Evolutionary conservation across 495 filamentous ascomycete species (phyloP).

Genomic region (Aspergillus carlsbadensis): DNA sequence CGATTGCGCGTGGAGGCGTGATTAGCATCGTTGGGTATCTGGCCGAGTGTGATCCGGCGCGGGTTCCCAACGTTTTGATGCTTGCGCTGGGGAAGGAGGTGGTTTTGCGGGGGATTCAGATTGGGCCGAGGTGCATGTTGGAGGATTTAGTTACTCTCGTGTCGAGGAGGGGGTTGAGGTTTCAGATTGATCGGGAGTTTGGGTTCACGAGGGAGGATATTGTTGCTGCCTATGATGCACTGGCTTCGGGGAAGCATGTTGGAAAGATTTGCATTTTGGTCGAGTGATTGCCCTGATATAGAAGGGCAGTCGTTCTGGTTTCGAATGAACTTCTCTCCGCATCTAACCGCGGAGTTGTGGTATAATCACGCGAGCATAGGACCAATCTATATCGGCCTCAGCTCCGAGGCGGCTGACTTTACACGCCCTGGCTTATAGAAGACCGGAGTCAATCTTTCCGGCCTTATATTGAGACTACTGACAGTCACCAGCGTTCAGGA

Average conservation of each 20-base stretch:
- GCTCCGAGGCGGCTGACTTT: too few species aligned
- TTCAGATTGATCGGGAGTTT: not conserved
- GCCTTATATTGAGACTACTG: too few species aligned
- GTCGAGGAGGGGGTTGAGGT: not conserved
- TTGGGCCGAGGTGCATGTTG: slow-evolving; percentile 2
- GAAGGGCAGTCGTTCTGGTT: too few species aligned
- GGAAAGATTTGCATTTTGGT: not conserved
- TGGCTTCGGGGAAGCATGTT: not conserved
- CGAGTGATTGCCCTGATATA: not conserved
- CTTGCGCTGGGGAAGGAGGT: not conserved
- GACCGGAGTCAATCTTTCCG: too few species aligned
- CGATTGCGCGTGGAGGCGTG: slow-evolving; percentile 17
- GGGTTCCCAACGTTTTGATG: not conserved
- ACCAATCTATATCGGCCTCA: too few species aligned
- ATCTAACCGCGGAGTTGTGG: too few species aligned
- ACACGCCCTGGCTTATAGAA: too few species aligned
- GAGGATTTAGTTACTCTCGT: not conserved
- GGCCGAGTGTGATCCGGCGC: not conserved
- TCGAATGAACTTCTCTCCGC: too few species aligned
- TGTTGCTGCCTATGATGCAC: not conserved
- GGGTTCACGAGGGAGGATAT: not conserved
- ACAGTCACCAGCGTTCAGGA: too few species aligned
- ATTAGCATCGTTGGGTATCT: slow-evolving; percentile 23
- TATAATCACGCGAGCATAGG: too few species aligned
- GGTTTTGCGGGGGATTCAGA: not conserved